A percentile compares a stretch with the other conserved stretches of the same genome.
Evolutionary conservation across 805 yeast species (phyloP).

Genomic region (Gaillardinia entomophila): DNA sequence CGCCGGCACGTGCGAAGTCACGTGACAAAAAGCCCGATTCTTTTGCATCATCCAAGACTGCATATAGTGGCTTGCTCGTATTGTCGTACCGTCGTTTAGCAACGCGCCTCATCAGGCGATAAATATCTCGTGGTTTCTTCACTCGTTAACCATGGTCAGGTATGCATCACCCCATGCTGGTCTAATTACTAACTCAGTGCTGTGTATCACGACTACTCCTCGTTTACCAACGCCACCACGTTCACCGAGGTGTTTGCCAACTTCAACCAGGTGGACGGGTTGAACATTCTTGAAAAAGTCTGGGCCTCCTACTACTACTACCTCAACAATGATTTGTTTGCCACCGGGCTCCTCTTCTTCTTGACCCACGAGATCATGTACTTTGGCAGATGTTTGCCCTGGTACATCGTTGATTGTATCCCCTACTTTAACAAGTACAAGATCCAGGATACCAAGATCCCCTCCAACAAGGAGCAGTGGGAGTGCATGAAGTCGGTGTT

Average conservation of each 20-base stretch:
- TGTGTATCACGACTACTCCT: constrained; percentile 30
- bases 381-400: constrained; percentile 55
- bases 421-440: constrained; percentile 49
- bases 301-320: constrained; percentile 56
- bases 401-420: constrained; percentile 49
- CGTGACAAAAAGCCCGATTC: too few species aligned
- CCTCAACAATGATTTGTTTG: constrained; percentile 49
- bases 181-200: constrained; percentile 15
- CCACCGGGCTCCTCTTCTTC: constrained; percentile 53
- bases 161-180: constrained; percentile 6
- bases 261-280: constrained; percentile 22
- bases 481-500: constrained; percentile 55
- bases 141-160: constrained; percentile 10
- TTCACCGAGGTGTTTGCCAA: constrained; percentile 22
- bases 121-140: too few species aligned
- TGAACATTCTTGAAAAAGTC: constrained; percentile 41
- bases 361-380: constrained; percentile 51
- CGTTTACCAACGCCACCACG: constrained; percentile 25
- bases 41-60: too few species aligned
- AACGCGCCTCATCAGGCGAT: too few species aligned
- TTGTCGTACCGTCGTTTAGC: too few species aligned
- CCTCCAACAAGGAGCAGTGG: constrained; percentile 54
- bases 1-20: too few species aligned
- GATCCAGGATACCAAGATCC: constrained; percentile 48
- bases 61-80: too few species aligned